phyloP scores from a whole-genome alignment of 352 stramenopile species.

The Globisporangium ultimum region DNA sequence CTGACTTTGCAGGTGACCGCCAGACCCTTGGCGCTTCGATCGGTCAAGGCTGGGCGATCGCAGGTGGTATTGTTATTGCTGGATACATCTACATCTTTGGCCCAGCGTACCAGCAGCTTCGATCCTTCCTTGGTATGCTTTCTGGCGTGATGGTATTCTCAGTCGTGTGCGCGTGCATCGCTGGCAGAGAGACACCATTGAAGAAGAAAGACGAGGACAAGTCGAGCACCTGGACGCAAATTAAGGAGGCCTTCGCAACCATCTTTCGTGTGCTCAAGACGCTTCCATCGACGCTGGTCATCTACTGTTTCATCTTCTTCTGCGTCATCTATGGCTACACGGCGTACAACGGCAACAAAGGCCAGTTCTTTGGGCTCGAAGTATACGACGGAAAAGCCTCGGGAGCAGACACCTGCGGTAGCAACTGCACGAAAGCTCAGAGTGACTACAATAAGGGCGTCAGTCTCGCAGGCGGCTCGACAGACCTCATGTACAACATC shows the following conservation, averaged over 20 bases:
- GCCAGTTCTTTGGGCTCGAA: constrained; percentile 57
- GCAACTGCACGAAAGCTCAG: constrained; percentile 31
- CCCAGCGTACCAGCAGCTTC: constrained; percentile 55
- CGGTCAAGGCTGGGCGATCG: constrained; percentile 55
- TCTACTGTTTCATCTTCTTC: constrained; percentile 53
- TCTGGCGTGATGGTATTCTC: constrained; percentile 58
- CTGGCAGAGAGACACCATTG: constrained; percentile 42
- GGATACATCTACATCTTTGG: constrained; percentile 74
- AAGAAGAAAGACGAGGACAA: constrained; percentile 14
- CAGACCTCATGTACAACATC: constrained; percentile 37
- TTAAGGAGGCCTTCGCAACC: constrained; percentile 39
- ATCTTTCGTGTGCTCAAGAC: constrained; percentile 43
- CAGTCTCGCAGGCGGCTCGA: constrained; percentile 31
- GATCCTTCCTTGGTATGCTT: constrained; percentile 70
- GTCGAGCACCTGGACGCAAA: constrained; percentile 17
- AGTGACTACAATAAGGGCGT: constrained; percentile 39
- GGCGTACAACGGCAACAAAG: constrained; percentile 56
- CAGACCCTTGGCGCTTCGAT: constrained; percentile 64
- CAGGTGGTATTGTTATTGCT: constrained; percentile 63
- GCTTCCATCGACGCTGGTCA: constrained; percentile 29
- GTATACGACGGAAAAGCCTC: constrained; percentile 35
- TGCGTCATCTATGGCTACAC: constrained; percentile 47
- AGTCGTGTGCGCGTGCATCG: constrained; percentile 47
- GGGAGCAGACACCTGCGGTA: constrained; percentile 37
- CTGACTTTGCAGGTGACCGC: constrained; percentile 68